These are phyloP conservation scores for Porcisia deanei DNA, from an alignment of 208 protist genomes.

Conservation along the genomic window DNA sequence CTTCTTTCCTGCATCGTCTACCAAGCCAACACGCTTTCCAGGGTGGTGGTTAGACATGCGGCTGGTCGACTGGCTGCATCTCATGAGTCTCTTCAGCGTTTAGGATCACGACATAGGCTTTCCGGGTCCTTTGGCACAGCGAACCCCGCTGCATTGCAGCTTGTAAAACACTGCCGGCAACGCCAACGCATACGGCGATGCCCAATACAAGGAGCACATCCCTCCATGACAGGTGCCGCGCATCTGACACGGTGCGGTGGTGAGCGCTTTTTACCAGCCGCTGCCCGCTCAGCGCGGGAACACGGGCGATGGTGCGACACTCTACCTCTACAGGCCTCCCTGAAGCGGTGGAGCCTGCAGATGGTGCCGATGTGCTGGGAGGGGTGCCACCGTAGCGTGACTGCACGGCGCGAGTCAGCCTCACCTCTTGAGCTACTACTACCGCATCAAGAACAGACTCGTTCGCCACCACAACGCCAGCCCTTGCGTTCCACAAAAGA, in stretches of 20 bases:
- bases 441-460: conserved; percentile 19
- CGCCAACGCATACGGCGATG: conserved; percentile 8
- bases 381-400: neutral
- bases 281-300: conserved; percentile 5
- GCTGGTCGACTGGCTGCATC: conserved; percentile 6
- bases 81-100: conserved; percentile 10
- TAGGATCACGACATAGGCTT: conserved; percentile 10
- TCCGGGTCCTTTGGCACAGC: neutral
- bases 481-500: conserved; percentile 17
- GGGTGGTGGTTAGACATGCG: neutral
- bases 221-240: conserved; percentile 6
- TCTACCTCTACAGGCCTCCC: conserved; percentile 5
- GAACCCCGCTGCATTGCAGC: neutral
- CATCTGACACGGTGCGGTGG: neutral
- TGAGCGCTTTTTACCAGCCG: conserved; percentile 1
- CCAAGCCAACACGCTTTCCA: neutral
- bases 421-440: conserved; percentile 18
- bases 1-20: neutral
- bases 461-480: conserved; percentile 18
- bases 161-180: conserved; percentile 9
- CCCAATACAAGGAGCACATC: conserved; percentile 8
- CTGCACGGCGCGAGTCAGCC: neutral
- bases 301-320: conserved; percentile 11
- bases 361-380: neutral
- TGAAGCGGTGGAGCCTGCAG: conserved; percentile 8